Conservation (phyloP, 805 yeast genomes). For the Saccharomyces mikatae region DNA sequence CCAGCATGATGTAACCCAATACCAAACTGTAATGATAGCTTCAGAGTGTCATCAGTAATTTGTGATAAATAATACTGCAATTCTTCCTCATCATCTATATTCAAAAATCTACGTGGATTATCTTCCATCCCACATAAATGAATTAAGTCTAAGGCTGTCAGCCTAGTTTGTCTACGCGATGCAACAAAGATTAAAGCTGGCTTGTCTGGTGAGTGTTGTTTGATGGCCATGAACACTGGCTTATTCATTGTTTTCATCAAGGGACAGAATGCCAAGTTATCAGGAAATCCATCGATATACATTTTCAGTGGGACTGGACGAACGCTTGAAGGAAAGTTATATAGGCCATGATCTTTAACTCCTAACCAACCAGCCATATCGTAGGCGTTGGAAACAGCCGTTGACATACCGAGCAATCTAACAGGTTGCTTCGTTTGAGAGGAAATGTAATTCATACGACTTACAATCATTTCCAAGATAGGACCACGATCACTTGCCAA, state of each 20-base stretch:
- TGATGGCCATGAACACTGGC: constrained; percentile 88
- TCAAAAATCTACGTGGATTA: constrained; percentile 57
- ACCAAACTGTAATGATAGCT: constrained; percentile 64
- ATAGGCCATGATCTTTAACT: constrained; percentile 85
- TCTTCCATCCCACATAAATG: constrained; percentile 59
- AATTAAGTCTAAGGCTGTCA: constrained; percentile 69
- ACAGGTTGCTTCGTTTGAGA: constrained; percentile 80
- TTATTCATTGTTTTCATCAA: constrained; percentile 57
- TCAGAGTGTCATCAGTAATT: constrained; percentile 78
- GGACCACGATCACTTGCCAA: constrained; percentile 97
- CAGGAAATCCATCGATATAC: constrained; percentile 80
- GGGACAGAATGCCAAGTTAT: constrained; percentile 69
- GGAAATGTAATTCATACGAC: constrained; percentile 56
- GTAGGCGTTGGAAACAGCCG: constrained; percentile 83
- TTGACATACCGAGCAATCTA: constrained; percentile 83
- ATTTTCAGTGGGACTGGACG: constrained; percentile 92
- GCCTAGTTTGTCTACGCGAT: constrained; percentile 85
- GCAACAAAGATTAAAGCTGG: constrained; percentile 96
- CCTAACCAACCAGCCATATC: constrained; percentile 94
- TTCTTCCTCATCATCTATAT: constrained; percentile 66
- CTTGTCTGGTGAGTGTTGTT: constrained; percentile 84
- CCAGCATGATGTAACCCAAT: constrained; percentile 98
- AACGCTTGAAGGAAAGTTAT: constrained; percentile 85
- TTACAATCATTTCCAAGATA: constrained; percentile 89
- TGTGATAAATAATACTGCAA: constrained; percentile 74